phyloP scores from a whole-genome alignment of 78 protist genomes.

The Dictyostelium discoideum region DNA sequence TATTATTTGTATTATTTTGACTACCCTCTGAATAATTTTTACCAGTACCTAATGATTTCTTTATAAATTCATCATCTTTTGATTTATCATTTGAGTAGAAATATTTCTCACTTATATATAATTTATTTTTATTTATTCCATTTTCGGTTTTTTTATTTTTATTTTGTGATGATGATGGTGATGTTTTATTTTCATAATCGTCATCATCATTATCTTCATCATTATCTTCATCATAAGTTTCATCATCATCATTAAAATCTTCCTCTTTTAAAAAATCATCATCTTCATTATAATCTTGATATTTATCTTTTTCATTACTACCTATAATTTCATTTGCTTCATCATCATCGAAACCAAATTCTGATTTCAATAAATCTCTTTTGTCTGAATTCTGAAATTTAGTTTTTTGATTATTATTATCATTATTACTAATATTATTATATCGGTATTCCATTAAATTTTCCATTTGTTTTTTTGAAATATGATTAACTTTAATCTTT shows the following conservation, averaged over 20 bases:
- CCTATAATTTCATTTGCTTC: neutral
- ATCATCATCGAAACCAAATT: neutral
- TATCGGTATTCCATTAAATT: neutral
- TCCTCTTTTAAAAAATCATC: neutral
- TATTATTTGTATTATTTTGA: neutral
- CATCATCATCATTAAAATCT: neutral
- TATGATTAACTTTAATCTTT: slow-evolving; percentile 14
- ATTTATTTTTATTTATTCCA: neutral
- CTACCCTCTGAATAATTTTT: neutral
- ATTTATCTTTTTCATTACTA: neutral
- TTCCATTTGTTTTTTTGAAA: neutral
- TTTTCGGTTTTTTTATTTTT: neutral
- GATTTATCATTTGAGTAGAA: neutral
- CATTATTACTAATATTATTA: neutral
- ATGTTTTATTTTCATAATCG: neutral
- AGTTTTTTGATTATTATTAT: too few species aligned
- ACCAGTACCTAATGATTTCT: neutral
- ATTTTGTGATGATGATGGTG: neutral
- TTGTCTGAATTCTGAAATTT: neutral
- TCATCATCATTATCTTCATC: neutral
- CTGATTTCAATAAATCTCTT: neutral
- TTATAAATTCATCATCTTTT: slow-evolving; percentile 29
- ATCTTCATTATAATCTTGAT: neutral
- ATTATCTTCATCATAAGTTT: neutral
- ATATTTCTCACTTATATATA: neutral